Conservation (phyloP, 1,284 basidiomycete species). For the Golubevia sp. region DNA sequence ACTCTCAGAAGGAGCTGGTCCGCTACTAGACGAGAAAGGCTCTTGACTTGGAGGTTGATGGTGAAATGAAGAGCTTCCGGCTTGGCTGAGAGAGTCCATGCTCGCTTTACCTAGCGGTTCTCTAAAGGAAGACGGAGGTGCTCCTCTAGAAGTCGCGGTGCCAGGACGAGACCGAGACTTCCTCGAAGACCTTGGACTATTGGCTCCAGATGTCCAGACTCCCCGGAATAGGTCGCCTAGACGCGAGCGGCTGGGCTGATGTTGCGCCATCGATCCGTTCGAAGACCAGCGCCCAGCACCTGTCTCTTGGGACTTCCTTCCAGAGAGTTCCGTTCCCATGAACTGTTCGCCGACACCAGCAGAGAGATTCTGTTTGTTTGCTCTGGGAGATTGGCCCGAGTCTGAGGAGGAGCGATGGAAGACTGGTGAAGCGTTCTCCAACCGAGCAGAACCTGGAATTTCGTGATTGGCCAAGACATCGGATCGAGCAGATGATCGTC, state of each 20-base stretch:
- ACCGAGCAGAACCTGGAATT: background rate
- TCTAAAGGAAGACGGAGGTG: background rate
- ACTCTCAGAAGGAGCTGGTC: background rate
- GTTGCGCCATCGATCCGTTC: background rate
- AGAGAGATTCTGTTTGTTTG: background rate
- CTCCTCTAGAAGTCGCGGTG: background rate
- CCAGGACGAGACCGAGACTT: background rate
- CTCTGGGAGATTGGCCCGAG: background rate
- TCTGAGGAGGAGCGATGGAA: background rate
- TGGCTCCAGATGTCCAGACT: conserved; percentile 3
- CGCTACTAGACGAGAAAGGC: background rate
- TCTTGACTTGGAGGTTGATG: background rate
- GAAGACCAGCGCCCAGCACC: background rate
- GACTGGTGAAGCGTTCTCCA: background rate
- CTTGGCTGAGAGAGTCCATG: conserved; percentile 17
- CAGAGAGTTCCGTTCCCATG: background rate
- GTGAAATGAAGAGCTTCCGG: conserved; percentile 5
- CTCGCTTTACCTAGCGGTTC: background rate
- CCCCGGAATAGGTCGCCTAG: conserved; percentile 13
- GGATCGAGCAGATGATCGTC: conserved; percentile 5
- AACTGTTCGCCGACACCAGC: background rate
- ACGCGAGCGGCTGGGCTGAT: conserved; percentile 10
- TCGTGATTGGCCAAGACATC: background rate
- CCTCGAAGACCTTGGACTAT: background rate
- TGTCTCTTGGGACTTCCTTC: background rate